Evolutionary conservation across 1,139 yeast genomes (phyloP).

Genomic region (Saccharomyces hybrid): DNA sequence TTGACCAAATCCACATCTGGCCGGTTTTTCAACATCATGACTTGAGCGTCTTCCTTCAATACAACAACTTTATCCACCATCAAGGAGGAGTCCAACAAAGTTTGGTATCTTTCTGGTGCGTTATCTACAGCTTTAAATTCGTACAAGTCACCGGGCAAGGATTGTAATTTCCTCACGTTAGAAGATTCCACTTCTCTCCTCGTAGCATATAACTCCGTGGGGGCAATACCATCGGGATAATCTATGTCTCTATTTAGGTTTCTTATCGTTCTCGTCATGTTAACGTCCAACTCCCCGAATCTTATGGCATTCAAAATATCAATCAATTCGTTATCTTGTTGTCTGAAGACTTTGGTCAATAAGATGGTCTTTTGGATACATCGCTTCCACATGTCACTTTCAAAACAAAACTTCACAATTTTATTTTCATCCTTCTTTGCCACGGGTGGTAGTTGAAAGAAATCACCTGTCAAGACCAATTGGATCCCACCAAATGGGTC

Average conservation of each 20-base stretch:
- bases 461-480: conserved; percentile 71
- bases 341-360: conserved; percentile 62
- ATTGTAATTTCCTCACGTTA: conserved; percentile 47
- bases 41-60: conserved; percentile 82
- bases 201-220: conserved; percentile 74
- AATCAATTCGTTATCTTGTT: conserved; percentile 49
- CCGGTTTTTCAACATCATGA: conserved; percentile 86
- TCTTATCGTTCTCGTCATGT: conserved; percentile 40
- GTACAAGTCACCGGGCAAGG: conserved; percentile 36
- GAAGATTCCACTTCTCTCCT: conserved; percentile 68
- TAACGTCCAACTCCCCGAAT: conserved; percentile 35
- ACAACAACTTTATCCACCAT: conserved; percentile 62
- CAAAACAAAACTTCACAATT: conserved; percentile 46
- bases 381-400: conserved; percentile 48
- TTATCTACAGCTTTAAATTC: conserved; percentile 46
- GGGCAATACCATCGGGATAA: conserved; percentile 68
- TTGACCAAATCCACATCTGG: conserved; percentile 76
- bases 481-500: conserved; percentile 79
- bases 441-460: conserved; percentile 83
- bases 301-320: too few species aligned
- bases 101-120: conserved; percentile 20
- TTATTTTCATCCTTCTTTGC: conserved; percentile 33
- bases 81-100: conserved; percentile 45
- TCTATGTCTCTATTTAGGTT: conserved; percentile 45
- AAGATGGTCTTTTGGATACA: conserved; percentile 50